These are phyloP conservation scores for Inga oerstediana DNA, from an alignment of 306 rosid species.

Conservation along the genomic window DNA sequence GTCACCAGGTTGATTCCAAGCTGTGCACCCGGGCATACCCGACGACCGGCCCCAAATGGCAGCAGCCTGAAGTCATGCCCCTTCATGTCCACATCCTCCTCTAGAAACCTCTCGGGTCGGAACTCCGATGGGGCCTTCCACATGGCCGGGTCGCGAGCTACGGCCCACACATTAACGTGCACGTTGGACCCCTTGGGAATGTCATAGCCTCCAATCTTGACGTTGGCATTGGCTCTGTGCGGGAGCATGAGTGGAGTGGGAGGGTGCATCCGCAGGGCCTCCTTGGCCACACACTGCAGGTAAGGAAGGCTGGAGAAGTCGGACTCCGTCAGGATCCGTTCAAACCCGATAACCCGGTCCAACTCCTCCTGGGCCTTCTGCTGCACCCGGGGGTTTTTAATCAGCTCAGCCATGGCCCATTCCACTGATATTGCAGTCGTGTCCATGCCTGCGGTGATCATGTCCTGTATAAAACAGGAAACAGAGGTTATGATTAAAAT, in stretches of 20 bases:
- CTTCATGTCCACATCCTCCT: slow-evolving; percentile 94
- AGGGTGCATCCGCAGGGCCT: slow-evolving; percentile 80
- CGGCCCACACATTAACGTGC: slow-evolving; percentile 88
- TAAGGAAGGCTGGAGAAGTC: slow-evolving; percentile 76
- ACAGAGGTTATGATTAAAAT: not conserved
- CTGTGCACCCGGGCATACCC: slow-evolving; percentile 89
- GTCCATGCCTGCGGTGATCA: slow-evolving; percentile 92
- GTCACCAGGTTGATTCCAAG: slow-evolving; percentile 80
- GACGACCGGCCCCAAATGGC: slow-evolving; percentile 86
- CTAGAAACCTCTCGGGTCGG: slow-evolving; percentile 82
- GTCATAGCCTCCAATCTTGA: slow-evolving; percentile 84
- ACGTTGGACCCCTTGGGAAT: slow-evolving; percentile 85
- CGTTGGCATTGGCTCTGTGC: slow-evolving; percentile 69
- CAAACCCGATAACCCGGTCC: slow-evolving; percentile 66
- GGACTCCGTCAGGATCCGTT: slow-evolving; percentile 61
- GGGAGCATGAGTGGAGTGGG: slow-evolving; percentile 97
- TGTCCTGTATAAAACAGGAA: slow-evolving; percentile 52
- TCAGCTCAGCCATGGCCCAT: slow-evolving; percentile 91
- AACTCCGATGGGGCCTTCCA: slow-evolving; percentile 75
- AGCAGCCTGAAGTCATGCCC: slow-evolving; percentile 79
- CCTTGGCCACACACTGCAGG: slow-evolving; percentile 79
- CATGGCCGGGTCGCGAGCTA: slow-evolving; percentile 68
- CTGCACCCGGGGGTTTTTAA: slow-evolving; percentile 78
- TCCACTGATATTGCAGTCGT: slow-evolving; percentile 76
- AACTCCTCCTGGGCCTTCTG: slow-evolving; percentile 85